These are phyloP conservation scores for Podospora anserina DNA, from an alignment of 495 filamentous ascomycete species.

Conservation along the genomic window DNA sequence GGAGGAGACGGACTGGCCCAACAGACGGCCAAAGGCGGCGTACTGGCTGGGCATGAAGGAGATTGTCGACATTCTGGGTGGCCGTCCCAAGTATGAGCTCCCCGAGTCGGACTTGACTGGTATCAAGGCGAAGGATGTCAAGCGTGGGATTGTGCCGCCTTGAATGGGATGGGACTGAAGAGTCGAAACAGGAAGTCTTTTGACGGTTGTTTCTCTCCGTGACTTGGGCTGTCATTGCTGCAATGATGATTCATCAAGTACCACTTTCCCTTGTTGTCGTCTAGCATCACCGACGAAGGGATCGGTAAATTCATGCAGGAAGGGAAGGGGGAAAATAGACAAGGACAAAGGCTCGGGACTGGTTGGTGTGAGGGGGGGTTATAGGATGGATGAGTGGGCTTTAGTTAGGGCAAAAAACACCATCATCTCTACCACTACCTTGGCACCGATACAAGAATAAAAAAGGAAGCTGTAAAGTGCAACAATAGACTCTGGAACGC, in stretches of 20 bases:
- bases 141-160: conserved; percentile 41
- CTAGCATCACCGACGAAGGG: not conserved
- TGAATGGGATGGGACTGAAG: conserved; percentile 1
- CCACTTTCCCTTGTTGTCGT: not conserved
- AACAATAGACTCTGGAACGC: not conserved
- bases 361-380: not conserved
- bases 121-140: conserved; percentile 52
- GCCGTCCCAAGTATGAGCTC: conserved; percentile 52
- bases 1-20: conserved; percentile 89
- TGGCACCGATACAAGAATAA: not conserved
- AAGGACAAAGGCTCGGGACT: not conserved
- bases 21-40: conserved; percentile 76
- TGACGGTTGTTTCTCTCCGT: not conserved
- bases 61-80: conserved; percentile 80
- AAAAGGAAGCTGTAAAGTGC: not conserved
- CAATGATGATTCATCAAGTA: not conserved
- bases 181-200: not conserved
- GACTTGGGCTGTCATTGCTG: not conserved
- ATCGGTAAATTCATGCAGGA: not conserved
- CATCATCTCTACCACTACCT: not conserved
- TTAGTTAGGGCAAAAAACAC: not conserved
- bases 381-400: not conserved
- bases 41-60: conserved; percentile 82
- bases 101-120: conserved; percentile 46
- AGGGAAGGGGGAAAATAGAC: not conserved